Conservation (phyloP, 257 asterid genomes). For the Jacaranda copaia region DNA sequence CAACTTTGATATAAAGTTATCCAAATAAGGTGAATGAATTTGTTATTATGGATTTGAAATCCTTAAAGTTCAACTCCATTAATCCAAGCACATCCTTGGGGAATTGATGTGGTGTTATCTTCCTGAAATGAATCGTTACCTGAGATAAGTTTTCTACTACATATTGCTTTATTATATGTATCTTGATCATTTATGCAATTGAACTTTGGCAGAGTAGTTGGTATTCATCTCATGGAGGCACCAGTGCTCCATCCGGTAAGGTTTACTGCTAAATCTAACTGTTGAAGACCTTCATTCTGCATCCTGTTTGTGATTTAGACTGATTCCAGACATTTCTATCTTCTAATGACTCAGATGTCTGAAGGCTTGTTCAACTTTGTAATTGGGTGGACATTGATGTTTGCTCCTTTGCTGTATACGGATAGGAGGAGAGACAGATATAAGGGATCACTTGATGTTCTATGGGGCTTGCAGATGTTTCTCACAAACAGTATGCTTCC, state of each 20-base stretch:
- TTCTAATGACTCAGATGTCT: slow-evolving; percentile 63
- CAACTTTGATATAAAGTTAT: no score
- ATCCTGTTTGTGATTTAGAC: slow-evolving; percentile 16
- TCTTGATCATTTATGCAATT: slow-evolving; percentile 51
- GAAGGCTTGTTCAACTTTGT: slow-evolving; percentile 98
- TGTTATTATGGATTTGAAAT: no score
- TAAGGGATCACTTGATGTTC: slow-evolving; percentile 76
- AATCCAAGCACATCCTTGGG: background rate
- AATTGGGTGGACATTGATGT: slow-evolving; percentile 89
- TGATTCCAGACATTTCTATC: slow-evolving; percentile 30
- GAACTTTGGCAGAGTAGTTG: slow-evolving; percentile 87
- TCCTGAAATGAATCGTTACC: background rate
- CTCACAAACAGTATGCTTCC: slow-evolving; percentile 87
- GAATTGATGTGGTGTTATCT: slow-evolving; percentile 10
- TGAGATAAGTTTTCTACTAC: background rate
- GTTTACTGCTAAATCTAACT: slow-evolving; percentile 24
- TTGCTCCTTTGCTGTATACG: slow-evolving; percentile 89
- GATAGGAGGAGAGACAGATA: slow-evolving; percentile 74
- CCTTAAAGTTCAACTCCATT: no score
- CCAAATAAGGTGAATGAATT: no score
- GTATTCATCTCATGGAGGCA: slow-evolving; percentile 81
- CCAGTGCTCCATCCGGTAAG: slow-evolving; percentile 75
- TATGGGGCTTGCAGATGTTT: slow-evolving; percentile 93
- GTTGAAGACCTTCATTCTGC: background rate
- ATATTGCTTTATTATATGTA: background rate